Conservation (phyloP, 768 basidiomycete species). For the Kwoniella dejecticola region DNA sequence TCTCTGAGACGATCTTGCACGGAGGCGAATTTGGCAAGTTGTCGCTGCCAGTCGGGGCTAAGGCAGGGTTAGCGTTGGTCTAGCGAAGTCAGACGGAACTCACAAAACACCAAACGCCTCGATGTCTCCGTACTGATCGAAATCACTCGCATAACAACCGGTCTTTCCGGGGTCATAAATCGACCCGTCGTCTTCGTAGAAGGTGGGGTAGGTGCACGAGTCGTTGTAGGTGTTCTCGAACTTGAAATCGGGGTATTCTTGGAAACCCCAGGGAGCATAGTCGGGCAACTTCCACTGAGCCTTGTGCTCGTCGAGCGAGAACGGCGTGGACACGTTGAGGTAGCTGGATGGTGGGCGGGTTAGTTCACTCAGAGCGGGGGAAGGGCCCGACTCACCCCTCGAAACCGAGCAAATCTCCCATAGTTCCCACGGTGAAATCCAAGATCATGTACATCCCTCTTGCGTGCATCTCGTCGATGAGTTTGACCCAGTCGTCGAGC, state of each 20-base stretch:
- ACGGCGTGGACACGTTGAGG: constrained; percentile 78
- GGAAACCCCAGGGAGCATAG: constrained; percentile 83
- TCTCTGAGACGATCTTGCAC: constrained; percentile 94
- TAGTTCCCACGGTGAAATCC: constrained; percentile 92
- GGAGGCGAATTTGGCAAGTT: constrained; percentile 90
- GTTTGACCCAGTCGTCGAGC: constrained; percentile 71
- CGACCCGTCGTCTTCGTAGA: constrained; percentile 77
- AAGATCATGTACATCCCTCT: constrained; percentile 88
- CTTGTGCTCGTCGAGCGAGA: constrained; percentile 71
- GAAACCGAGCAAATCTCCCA: constrained; percentile 84
- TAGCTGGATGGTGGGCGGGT: constrained; percentile 59
- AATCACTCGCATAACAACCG: constrained; percentile 80
- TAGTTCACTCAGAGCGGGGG: neutral
- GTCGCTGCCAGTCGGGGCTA: constrained; percentile 68
- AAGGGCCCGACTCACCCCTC: constrained; percentile 63
- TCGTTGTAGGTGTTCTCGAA: constrained; percentile 69
- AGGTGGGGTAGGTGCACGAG: constrained; percentile 72
- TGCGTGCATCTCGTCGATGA: constrained; percentile 75
- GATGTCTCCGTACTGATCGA: constrained; percentile 95
- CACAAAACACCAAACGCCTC: constrained; percentile 94
- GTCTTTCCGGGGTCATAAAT: constrained; percentile 63
- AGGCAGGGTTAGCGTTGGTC: neutral
- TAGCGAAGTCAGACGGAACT: constrained; percentile 58
- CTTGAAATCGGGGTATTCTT: constrained; percentile 80
- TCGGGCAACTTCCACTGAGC: constrained; percentile 71